phyloP scores from a whole-genome alignment of 192 early-diverging fungal genomes.

The Coemansia sp. region DNA sequence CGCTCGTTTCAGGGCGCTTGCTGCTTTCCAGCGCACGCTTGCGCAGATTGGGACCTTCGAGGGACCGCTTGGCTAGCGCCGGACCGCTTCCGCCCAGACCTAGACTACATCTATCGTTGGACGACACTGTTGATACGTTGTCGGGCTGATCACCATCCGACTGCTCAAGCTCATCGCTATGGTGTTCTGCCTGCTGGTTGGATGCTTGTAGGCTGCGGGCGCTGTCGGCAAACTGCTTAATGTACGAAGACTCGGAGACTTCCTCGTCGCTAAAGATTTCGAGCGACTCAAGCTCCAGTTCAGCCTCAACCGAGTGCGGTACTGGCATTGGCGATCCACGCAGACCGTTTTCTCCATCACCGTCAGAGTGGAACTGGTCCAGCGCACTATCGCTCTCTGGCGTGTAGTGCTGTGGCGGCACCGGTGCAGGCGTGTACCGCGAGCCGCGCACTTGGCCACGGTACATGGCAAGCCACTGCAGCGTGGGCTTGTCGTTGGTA shows the following conservation, averaged over 20 bases:
- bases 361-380: constrained; percentile 11
- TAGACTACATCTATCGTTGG: constrained; percentile 45
- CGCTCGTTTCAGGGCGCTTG: constrained; percentile 8
- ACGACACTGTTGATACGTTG: constrained; percentile 37
- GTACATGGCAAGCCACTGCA: constrained; percentile 54
- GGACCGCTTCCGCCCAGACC: constrained; percentile 29
- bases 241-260: constrained; percentile 37
- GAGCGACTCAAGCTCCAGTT: constrained; percentile 27
- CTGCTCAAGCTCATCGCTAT: constrained; percentile 11
- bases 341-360: not conserved
- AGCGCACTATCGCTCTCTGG: constrained; percentile 15
- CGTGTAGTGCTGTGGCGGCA: constrained; percentile 14
- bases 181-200: not conserved
- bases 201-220: not conserved
- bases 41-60: constrained; percentile 22
- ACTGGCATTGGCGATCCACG: not conserved
- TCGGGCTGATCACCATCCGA: constrained; percentile 17
- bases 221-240: constrained; percentile 40
- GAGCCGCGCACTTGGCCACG: constrained; percentile 47
- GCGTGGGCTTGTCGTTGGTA: constrained; percentile 52
- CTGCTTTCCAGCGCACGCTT: constrained; percentile 33
- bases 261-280: constrained; percentile 43
- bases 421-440: constrained; percentile 30
- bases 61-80: constrained; percentile 15
- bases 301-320: constrained; percentile 10